Base-by-base conservation (phyloP, 148 eudicot genomes). In the Silene uniflora region DNA sequence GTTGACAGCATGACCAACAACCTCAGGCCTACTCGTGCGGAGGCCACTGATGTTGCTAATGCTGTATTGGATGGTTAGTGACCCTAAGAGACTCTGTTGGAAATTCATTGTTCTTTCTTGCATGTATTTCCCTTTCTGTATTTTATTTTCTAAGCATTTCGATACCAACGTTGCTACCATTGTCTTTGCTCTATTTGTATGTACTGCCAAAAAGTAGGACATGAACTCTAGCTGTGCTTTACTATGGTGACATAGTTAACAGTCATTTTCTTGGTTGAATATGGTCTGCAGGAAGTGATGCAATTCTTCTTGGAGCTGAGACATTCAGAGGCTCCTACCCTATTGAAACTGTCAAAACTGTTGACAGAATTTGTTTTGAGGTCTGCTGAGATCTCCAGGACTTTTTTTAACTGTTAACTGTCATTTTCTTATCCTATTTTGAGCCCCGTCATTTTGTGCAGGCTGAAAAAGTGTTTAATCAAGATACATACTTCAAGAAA, bases 11-110 rank as follows among this genome's bases (percentile, higher is more conserved):
- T 93, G 98, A 93, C 97, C 69, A 89, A 89, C 78, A 93, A 91
- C 81, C 92, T 93, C 63, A 87, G 98, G 63, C 98, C 98, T 69
- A 93, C 98, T 77, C 95, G 98, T 81, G 98, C 98, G 13, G 97
- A 91, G 85, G 98, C 97, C 52, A 93, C 98, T 80, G 98, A 93
- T 86, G 98, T 93, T 70, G 98, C 98, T 69, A 93, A 93, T 84
- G 98, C 97, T 79, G 94, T 93, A 27, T 78, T 93, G 79, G 98
- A 93, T 81, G 98, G 98, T 93, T 55, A 69, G 84, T 78, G 23
- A 56, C 13, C 32, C 49, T 46, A 12, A 22, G 44, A 23, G 60
- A 59, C n/a, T n/a, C 23, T 67, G 49, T 29, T 44, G 64, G 39
- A 75, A 29, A 18, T 75, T 75, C 25, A 17, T 75, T 11, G 24